phyloP scores from a whole-genome alignment of 2,329 filamentous ascomycete genomes.

The Fusarium marasasianum region DNA sequence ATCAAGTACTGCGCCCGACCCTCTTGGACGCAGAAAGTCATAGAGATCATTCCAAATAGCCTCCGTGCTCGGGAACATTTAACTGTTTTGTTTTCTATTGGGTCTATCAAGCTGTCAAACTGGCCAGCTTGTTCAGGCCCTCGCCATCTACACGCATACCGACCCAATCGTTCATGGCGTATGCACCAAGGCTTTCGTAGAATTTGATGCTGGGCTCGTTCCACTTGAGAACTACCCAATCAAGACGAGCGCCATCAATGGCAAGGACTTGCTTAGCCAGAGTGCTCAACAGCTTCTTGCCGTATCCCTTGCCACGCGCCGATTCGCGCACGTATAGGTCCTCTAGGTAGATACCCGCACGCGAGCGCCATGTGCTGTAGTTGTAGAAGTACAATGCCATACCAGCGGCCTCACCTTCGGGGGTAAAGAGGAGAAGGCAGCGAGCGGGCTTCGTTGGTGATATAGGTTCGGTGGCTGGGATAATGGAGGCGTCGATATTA shows the following conservation, averaged over 20 bases:
- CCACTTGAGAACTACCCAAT: constrained; percentile 94
- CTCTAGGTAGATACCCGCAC: constrained; percentile 90
- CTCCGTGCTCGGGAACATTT: background rate
- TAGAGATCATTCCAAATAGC: background rate
- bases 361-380: constrained; percentile 92
- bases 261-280: constrained; percentile 82
- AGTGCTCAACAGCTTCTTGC: constrained; percentile 76
- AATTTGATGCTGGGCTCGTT: constrained; percentile 91
- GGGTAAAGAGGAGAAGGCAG: constrained; percentile 73
- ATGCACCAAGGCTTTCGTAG: constrained; percentile 77
- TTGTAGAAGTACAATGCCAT: constrained; percentile 96
- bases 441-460: constrained; percentile 72
- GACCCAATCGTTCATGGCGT: constrained; percentile 75
- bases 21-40: background rate
- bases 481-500: constrained; percentile 48
- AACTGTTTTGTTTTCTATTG: background rate
- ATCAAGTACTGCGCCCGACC: constrained; percentile 22
- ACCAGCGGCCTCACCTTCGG: constrained; percentile 64
- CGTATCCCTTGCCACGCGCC: constrained; percentile 81
- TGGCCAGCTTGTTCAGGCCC: constrained; percentile 68
- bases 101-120: constrained; percentile 46
- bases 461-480: constrained; percentile 62
- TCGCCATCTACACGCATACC: constrained; percentile 78
- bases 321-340: constrained; percentile 84
- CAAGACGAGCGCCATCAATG: constrained; percentile 78